A percentile compares a stretch with the other conserved stretches of the same genome.
Evolutionary conservation across 176 grass and related monocot species (phyloP).

Genomic region (Thalia dealbata): DNA sequence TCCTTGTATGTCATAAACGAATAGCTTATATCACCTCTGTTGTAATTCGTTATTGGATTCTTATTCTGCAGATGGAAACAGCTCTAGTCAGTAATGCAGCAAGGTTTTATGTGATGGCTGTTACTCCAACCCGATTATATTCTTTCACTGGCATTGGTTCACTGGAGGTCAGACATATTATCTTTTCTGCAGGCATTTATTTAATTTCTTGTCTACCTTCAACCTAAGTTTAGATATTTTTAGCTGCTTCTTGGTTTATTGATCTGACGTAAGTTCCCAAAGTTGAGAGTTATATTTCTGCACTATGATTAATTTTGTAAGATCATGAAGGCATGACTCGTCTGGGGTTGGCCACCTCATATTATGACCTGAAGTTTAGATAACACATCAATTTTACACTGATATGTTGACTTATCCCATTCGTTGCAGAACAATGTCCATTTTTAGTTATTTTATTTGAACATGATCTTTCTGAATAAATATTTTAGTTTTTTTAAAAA

Average conservation of each 20-base stretch:
- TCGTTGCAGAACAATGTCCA: not conserved
- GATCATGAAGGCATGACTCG: not conserved
- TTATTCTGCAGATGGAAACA: constrained; percentile 64
- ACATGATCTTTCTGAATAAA: not conserved
- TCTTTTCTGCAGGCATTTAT: not conserved
- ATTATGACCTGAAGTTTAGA: not conserved
- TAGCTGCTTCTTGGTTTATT: not conserved
- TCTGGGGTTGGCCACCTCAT: not conserved
- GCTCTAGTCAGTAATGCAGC: constrained; percentile 34
- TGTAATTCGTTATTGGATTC: not conserved
- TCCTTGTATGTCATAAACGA: not conserved
- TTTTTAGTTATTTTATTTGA: no score
- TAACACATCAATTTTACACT: not conserved
- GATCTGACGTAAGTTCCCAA: not conserved
- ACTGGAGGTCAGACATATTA: constrained; percentile 53
- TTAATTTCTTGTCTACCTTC: not conserved
- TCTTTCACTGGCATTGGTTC: constrained; percentile 93
- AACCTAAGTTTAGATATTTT: not conserved
- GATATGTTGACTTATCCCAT: not conserved
- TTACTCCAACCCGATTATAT: constrained; percentile 73
- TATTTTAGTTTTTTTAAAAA: no score
- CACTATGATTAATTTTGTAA: not conserved
- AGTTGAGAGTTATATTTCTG: not conserved
- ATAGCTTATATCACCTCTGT: not conserved
- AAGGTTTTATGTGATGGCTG: constrained; percentile 92